These are phyloP conservation scores for Penicillium polonicum DNA, from an alignment of 2,329 filamentous ascomycete species.

Conservation along the genomic window DNA sequence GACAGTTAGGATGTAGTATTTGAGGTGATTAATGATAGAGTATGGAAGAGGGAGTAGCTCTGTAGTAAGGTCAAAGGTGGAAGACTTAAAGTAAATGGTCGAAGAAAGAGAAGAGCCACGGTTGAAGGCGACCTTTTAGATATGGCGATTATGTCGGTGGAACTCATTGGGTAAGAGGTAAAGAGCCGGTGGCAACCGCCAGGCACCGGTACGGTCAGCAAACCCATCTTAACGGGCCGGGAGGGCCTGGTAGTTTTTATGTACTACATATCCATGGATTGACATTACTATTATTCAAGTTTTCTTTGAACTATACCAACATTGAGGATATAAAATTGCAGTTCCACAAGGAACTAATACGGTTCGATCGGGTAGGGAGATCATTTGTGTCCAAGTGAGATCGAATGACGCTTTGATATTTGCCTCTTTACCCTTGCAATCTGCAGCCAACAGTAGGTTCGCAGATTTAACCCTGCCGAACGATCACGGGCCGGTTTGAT, in stretches of 20 bases:
- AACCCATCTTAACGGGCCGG: slow-evolving; percentile 9
- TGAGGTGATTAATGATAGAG: not conserved
- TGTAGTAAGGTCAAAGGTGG: not conserved
- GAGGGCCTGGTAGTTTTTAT: not conserved
- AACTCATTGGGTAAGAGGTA: slow-evolving; percentile 5
- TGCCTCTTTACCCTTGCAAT: not conserved
- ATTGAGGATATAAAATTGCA: not conserved
- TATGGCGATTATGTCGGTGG: slow-evolving; percentile 5
- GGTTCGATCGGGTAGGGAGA: not conserved
- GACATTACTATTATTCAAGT: not conserved
- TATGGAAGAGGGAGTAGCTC: not conserved
- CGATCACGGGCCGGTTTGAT: slow-evolving; percentile 15
- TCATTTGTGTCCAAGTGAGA: not conserved
- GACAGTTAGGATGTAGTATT: not conserved
- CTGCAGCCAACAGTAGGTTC: not conserved
- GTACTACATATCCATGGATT: not conserved
- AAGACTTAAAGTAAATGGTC: not conserved
- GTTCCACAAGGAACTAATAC: not conserved
- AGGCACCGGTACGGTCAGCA: slow-evolving; percentile 25
- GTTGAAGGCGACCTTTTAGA: slow-evolving; percentile 10
- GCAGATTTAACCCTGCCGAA: not conserved
- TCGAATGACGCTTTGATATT: not conserved
- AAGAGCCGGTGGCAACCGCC: slow-evolving; percentile 28
- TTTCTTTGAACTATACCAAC: not conserved
- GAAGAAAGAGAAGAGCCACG: slow-evolving; percentile 4